phyloP scores from a whole-genome alignment of 2,329 filamentous ascomycete genomes.

The Trichoderma breve region DNA sequence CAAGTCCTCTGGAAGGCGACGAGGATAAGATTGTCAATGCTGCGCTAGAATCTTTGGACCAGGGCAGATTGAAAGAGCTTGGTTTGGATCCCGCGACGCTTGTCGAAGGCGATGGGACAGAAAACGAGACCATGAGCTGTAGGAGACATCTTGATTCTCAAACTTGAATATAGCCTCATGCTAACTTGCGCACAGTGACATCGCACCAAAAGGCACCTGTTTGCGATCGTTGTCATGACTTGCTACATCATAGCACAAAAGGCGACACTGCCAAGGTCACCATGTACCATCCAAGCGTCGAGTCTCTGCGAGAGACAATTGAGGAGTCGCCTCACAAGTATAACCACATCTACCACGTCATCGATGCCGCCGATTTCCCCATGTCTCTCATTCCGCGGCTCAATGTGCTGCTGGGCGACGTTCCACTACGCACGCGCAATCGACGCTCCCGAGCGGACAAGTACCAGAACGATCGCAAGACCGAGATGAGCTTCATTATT shows the following conservation, averaged over 20 bases:
- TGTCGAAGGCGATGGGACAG: slow-evolving; percentile 30
- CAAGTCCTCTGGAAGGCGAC: slow-evolving; percentile 22
- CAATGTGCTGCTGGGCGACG: slow-evolving; percentile 65
- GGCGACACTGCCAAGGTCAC: slow-evolving; percentile 44
- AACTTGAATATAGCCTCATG: neutral
- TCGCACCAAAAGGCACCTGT: slow-evolving; percentile 51
- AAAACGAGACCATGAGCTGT: slow-evolving; percentile 19
- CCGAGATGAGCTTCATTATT: slow-evolving; percentile 85
- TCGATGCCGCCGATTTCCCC: slow-evolving; percentile 95
- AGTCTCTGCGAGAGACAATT: slow-evolving; percentile 79
- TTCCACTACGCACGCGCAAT: slow-evolving; percentile 75
- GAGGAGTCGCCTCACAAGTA: slow-evolving; percentile 83
- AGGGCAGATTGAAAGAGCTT: slow-evolving; percentile 42
- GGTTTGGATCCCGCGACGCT: slow-evolving; percentile 46
- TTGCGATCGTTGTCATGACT: slow-evolving; percentile 83
- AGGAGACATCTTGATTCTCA: neutral
- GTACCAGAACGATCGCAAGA: slow-evolving; percentile 65
- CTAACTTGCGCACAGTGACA: slow-evolving; percentile 15
- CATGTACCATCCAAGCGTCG: slow-evolving; percentile 77
- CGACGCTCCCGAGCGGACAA: slow-evolving; percentile 67
- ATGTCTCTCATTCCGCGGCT: slow-evolving; percentile 85
- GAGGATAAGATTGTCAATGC: slow-evolving; percentile 50
- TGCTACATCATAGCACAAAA: slow-evolving; percentile 72
- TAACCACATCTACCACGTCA: slow-evolving; percentile 92
- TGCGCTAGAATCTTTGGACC: slow-evolving; percentile 43